Evolutionary conservation across 768 basidiomycete species (phyloP).

Genomic region (Termitomyces sp.): DNA sequence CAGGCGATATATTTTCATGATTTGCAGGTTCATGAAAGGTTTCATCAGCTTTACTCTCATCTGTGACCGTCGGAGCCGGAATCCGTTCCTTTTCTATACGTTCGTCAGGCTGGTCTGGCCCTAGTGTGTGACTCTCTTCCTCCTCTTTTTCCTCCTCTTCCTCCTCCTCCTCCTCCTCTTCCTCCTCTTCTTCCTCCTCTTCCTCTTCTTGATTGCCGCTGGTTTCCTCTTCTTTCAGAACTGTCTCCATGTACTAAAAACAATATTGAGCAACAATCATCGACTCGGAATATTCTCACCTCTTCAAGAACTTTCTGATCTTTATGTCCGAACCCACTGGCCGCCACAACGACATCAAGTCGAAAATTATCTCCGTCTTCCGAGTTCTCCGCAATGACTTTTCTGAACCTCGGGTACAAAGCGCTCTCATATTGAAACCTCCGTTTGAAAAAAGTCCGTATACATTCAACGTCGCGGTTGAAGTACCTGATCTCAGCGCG

Average conservation of each 20-base stretch:
- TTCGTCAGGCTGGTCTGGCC: background rate
- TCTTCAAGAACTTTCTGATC: constrained; percentile 81
- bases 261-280: constrained; percentile 9
- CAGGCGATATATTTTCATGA: constrained; percentile 1
- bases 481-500: constrained; percentile 72
- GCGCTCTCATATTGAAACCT: constrained; percentile 90
- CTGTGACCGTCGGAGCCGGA: too few species aligned
- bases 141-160: constrained; percentile 31
- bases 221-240: constrained; percentile 28
- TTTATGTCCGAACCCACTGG: constrained; percentile 86
- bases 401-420: constrained; percentile 82
- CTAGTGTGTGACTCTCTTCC: constrained; percentile 16
- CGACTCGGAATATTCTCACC: constrained; percentile 39
- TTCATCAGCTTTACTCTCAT: background rate
- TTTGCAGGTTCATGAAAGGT: background rate
- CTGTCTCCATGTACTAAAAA: constrained; percentile 62
- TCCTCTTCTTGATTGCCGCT: constrained; percentile 10
- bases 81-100: background rate
- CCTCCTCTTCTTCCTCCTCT: too few species aligned
- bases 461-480: constrained; percentile 96
- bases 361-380: constrained; percentile 51
- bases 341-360: constrained; percentile 87
- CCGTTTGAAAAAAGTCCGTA: constrained; percentile 85
- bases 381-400: constrained; percentile 37
- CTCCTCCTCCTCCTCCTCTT: constrained; percentile 30